Percentiles rank a stretch among this genome's conserved stretches.
phyloP scores from a whole-genome alignment of 1,139 yeast genomes.

The Diutina pseudorugosa region DNA sequence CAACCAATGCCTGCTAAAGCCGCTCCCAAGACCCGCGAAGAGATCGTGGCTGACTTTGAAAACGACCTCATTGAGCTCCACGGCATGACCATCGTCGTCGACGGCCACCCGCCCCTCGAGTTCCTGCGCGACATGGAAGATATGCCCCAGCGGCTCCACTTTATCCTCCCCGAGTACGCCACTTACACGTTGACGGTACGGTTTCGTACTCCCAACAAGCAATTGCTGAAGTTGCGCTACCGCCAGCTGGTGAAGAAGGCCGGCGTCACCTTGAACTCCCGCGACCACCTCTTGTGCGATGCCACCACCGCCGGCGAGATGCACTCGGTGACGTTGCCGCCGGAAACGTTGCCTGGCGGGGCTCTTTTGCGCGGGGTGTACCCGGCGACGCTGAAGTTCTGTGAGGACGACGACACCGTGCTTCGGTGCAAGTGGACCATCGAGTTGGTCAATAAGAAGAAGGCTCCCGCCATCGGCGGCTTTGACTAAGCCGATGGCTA shows the following conservation, averaged over 20 bases:
- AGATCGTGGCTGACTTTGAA: constrained; percentile 1
- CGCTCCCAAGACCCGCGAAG: neutral
- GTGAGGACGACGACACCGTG: neutral
- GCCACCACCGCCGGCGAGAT: neutral
- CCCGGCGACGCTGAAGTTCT: neutral
- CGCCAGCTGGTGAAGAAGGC: neutral
- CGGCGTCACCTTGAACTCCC: neutral
- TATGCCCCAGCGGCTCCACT: neutral
- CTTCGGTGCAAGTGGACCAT: neutral
- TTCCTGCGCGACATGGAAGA: constrained; percentile 1
- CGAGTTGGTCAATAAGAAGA: neutral
- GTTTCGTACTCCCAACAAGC: neutral
- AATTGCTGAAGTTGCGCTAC: neutral
- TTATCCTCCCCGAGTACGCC: neutral
- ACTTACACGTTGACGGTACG: neutral
- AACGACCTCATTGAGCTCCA: neutral
- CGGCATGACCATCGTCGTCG: neutral
- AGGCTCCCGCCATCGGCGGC: neutral
- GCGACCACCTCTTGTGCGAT: neutral
- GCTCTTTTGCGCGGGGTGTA: neutral
- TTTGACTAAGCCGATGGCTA: neutral
- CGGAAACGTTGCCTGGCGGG: neutral
- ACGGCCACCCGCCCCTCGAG: neutral
- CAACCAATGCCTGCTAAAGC: neutral
- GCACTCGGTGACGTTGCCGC: neutral